These are phyloP conservation scores for Claviceps sp. DNA, from an alignment of 2,329 filamentous ascomycete genomes.

Conservation along the genomic window DNA sequence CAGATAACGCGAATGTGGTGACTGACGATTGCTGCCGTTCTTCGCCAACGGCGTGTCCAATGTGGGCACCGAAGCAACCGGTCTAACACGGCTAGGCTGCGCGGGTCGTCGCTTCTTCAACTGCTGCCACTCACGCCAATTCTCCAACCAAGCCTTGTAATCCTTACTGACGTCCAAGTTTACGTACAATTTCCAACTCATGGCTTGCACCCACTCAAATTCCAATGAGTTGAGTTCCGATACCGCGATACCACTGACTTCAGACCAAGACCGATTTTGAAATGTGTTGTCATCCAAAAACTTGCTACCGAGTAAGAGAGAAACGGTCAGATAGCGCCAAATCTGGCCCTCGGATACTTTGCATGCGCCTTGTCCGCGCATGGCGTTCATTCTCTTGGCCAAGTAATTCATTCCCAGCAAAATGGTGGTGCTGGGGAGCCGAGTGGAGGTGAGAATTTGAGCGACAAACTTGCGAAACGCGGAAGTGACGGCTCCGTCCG, in stretches of 20 bases:
- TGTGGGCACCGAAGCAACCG: slow-evolving; percentile 33
- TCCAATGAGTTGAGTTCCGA: slow-evolving; percentile 75
- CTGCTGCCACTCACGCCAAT: slow-evolving; percentile 44
- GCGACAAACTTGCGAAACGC: slow-evolving; percentile 86
- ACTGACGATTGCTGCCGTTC: slow-evolving; percentile 24
- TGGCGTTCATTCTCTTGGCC: slow-evolving; percentile 66
- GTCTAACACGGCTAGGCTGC: slow-evolving; percentile 34
- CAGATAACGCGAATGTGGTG: slow-evolving; percentile 32
- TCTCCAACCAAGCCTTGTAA: slow-evolving; percentile 48
- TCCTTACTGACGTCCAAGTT: slow-evolving; percentile 68
- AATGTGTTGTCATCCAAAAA: slow-evolving; percentile 96
- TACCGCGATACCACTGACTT: slow-evolving; percentile 82
- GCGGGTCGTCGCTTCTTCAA: slow-evolving; percentile 40
- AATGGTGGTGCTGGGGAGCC: slow-evolving; percentile 82
- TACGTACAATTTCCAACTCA: slow-evolving; percentile 76
- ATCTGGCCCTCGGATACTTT: slow-evolving; percentile 55
- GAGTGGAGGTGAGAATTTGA: slow-evolving; percentile 79
- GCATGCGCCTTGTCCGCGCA: slow-evolving; percentile 43
- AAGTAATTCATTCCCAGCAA: slow-evolving; percentile 83
- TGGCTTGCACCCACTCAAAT: slow-evolving; percentile 73
- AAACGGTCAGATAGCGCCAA: slow-evolving; percentile 77
- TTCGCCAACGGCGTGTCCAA: slow-evolving; percentile 30
- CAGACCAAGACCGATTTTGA: slow-evolving; percentile 92
- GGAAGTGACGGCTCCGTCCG: slow-evolving; percentile 41
- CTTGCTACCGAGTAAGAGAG: slow-evolving; percentile 80